These are phyloP conservation scores for Fusarium udum DNA, from an alignment of 2,329 filamentous ascomycete genomes.

Conservation along the genomic window DNA sequence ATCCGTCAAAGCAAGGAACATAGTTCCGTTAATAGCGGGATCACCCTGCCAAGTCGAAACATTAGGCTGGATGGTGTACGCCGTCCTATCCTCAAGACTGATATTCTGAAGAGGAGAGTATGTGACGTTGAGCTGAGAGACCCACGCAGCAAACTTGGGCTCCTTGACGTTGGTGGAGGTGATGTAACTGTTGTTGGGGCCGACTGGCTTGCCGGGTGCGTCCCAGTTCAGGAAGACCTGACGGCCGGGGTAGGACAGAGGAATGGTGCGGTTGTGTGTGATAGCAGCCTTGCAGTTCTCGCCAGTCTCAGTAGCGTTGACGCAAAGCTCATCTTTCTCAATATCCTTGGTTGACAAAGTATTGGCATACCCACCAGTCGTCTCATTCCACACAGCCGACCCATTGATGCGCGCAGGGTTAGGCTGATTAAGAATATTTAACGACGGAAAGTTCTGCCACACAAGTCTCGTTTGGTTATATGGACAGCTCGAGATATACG, in stretches of 20 bases:
- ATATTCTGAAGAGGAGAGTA: constrained; percentile 69
- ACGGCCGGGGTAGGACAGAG: constrained; percentile 78
- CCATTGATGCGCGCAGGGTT: constrained; percentile 75
- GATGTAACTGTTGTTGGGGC: constrained; percentile 85
- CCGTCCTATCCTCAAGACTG: constrained; percentile 58
- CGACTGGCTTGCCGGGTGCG: constrained; percentile 70
- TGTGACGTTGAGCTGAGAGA: constrained; percentile 79
- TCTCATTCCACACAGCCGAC: constrained; percentile 70
- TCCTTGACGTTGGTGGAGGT: constrained; percentile 67
- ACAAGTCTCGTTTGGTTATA: constrained; percentile 75
- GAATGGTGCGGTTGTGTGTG: constrained; percentile 72
- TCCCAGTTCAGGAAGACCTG: constrained; percentile 80
- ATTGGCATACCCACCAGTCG: constrained; percentile 66
- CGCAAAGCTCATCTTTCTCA: constrained; percentile 60
- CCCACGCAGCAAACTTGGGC: constrained; percentile 78
- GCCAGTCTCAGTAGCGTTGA: constrained; percentile 61
- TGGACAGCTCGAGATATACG: constrained; percentile 82
- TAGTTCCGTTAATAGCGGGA: constrained; percentile 77
- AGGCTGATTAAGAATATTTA: constrained; percentile 78
- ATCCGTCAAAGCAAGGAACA: constrained; percentile 82
- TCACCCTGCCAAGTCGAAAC: constrained; percentile 73
- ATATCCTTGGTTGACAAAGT: constrained; percentile 61
- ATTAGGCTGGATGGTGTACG: constrained; percentile 78
- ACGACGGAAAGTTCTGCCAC: constrained; percentile 85
- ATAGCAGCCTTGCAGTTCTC: constrained; percentile 72